These are phyloP conservation scores for Colletotrichum incanum DNA, from an alignment of 2,329 filamentous ascomycete genomes.

Conservation along the genomic window DNA sequence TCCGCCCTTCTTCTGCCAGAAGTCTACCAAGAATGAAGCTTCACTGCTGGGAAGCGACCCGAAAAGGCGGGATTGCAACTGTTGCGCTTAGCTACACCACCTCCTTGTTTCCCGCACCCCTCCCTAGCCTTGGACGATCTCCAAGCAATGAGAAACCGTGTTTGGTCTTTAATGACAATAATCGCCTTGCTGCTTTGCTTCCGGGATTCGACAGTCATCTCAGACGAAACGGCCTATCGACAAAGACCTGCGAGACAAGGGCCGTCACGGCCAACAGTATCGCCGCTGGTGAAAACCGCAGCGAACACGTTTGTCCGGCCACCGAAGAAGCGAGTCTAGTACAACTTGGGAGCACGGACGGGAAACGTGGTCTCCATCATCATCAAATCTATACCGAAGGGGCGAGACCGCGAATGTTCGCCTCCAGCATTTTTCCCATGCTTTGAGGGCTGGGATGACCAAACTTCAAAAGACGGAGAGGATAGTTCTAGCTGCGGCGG, in stretches of 20 bases:
- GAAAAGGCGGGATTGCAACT: slow-evolving; percentile 41
- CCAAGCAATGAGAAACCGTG: not conserved
- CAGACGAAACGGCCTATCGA: not conserved
- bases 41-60: slow-evolving; percentile 31
- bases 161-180: not conserved
- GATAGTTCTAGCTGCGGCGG: slow-evolving; percentile 28
- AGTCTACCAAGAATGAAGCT: slow-evolving; percentile 34
- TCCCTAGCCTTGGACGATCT: slow-evolving; percentile 9
- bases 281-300: not conserved
- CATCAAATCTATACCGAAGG: slow-evolving; percentile 18
- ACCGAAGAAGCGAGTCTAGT: slow-evolving; percentile 18
- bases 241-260: not conserved
- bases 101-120: not conserved
- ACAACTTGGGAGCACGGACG: not conserved
- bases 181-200: slow-evolving; percentile 1
- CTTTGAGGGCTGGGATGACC: slow-evolving; percentile 16
- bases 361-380: not conserved
- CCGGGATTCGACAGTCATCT: not conserved
- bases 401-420: slow-evolving; percentile 35
- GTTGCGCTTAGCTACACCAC: slow-evolving; percentile 33
- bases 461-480: slow-evolving; percentile 14
- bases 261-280: not conserved
- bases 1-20: slow-evolving; percentile 36
- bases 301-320: not conserved
- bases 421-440: slow-evolving; percentile 8